Percentiles rank a stretch among this genome's conserved stretches.
phyloP scores from a whole-genome alignment of 2,329 filamentous ascomycete species.

The Pseudogymnoascus sp. region DNA sequence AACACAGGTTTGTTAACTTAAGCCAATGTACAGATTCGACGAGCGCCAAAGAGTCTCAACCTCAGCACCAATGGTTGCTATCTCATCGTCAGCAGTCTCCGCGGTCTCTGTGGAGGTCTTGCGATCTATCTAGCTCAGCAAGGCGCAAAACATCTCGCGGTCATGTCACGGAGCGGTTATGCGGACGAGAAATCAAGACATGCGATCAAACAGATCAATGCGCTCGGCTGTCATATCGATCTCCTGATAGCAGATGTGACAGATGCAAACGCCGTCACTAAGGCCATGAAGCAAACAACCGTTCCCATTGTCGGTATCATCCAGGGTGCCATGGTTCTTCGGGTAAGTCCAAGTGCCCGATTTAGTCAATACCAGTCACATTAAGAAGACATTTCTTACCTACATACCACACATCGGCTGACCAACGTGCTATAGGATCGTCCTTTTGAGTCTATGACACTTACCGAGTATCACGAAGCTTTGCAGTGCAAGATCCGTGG shows the following conservation, averaged over 20 bases:
- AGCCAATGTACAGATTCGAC: conserved; percentile 5
- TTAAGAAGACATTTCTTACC: not conserved
- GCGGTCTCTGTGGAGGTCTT: conserved; percentile 17
- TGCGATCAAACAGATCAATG: conserved; percentile 9
- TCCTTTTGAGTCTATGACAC: conserved; percentile 1
- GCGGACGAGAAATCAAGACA: conserved; percentile 12
- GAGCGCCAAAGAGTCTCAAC: not conserved
- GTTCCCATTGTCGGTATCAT: conserved; percentile 20
- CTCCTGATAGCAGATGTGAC: conserved; percentile 13
- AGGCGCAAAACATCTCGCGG: conserved; percentile 17
- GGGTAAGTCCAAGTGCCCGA: conserved; percentile 17
- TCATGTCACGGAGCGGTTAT: conserved; percentile 15
- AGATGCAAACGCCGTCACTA: conserved; percentile 10
- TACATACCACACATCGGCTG: not conserved
- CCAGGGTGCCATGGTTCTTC: conserved; percentile 32
- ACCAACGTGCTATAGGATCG: conserved; percentile 12
- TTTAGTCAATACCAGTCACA: not conserved
- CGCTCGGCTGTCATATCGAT: conserved; percentile 14
- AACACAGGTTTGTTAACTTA: not conserved
- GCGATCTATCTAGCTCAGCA: conserved; percentile 12
- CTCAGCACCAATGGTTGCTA: conserved; percentile 15
- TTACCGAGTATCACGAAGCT: conserved; percentile 12
- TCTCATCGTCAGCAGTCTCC: conserved; percentile 20
- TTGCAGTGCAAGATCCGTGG: conserved; percentile 14
- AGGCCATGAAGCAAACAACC: conserved; percentile 7